Evolutionary conservation across 2,329 filamentous ascomycete species (phyloP).

Genomic region (Rutstroemia sp.): DNA sequence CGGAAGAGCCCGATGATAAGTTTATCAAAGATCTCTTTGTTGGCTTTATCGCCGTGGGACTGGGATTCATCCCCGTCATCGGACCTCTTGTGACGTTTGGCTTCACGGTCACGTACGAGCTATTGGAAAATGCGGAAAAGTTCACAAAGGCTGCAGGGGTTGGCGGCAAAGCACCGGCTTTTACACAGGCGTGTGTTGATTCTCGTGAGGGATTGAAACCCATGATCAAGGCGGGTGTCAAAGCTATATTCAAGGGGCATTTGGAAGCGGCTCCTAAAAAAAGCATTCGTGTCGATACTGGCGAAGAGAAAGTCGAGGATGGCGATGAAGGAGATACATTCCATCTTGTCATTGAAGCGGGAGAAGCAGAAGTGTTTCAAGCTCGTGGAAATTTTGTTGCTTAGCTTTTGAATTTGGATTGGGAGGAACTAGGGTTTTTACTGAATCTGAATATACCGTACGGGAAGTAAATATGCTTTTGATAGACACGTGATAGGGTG

Average conservation of each 20-base stretch:
- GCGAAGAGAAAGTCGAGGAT: background rate
- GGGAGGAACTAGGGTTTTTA: background rate
- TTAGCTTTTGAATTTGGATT: background rate
- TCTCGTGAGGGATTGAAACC: background rate
- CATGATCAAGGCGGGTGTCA: background rate
- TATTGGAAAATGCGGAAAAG: background rate
- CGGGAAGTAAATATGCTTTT: too few species aligned
- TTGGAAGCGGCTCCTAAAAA: background rate
- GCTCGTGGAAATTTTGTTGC: background rate
- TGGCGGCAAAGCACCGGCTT: background rate
- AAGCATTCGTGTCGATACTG: background rate
- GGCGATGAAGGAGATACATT: background rate
- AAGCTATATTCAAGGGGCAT: background rate
- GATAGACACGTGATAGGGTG: too few species aligned
- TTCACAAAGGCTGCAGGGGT: background rate
- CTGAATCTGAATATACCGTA: background rate
- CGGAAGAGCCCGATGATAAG: background rate
- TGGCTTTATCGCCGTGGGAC: background rate
- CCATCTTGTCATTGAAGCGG: background rate
- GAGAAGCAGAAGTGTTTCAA: background rate
- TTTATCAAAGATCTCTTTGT: background rate
- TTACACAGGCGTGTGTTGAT: background rate
- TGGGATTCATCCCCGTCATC: background rate
- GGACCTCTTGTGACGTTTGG: background rate
- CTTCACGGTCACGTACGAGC: background rate